Percentiles rank a stretch among this genome's conserved stretches.
These are phyloP conservation scores for Penicillium tannophilum DNA, from an alignment of 495 filamentous ascomycete genomes.

Conservation along the genomic window DNA sequence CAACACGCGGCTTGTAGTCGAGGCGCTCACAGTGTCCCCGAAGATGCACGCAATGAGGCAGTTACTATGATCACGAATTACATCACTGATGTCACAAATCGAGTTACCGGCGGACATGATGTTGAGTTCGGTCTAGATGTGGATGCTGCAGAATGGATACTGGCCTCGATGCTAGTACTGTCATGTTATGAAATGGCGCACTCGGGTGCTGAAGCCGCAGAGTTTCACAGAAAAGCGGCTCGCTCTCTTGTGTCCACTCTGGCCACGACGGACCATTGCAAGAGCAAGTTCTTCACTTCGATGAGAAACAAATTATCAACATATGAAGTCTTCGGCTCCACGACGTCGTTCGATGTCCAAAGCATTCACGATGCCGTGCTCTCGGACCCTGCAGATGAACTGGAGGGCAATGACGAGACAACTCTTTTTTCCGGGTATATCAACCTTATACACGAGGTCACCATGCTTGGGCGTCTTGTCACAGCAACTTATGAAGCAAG, in stretches of 20 bases:
- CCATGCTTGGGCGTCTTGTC: neutral
- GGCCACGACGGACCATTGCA: neutral
- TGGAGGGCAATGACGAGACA: neutral
- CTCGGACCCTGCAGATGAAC: neutral
- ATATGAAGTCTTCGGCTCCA: conserved; percentile 1
- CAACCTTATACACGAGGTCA: neutral
- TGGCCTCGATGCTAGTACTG: conserved; percentile 1
- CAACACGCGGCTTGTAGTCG: neutral
- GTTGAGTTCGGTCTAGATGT: neutral
- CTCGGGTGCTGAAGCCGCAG: neutral
- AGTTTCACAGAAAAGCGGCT: conserved; percentile 2
- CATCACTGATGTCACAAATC: neutral
- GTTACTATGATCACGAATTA: neutral
- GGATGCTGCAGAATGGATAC: neutral
- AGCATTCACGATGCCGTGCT: neutral
- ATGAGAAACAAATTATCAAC: neutral
- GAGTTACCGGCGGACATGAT: neutral
- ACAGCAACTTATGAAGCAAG: neutral
- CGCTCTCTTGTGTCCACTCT: neutral
- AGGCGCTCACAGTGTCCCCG: neutral
- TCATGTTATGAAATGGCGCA: conserved; percentile 3
- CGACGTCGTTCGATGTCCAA: neutral
- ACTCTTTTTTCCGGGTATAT: neutral
- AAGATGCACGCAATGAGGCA: neutral
- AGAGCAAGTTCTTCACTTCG: conserved; percentile 1